A percentile compares a stretch with the other conserved stretches of the same genome.
These are phyloP conservation scores for Liriodendron chinense DNA, from an alignment of 164 flowering plant species.

Conservation along the genomic window DNA sequence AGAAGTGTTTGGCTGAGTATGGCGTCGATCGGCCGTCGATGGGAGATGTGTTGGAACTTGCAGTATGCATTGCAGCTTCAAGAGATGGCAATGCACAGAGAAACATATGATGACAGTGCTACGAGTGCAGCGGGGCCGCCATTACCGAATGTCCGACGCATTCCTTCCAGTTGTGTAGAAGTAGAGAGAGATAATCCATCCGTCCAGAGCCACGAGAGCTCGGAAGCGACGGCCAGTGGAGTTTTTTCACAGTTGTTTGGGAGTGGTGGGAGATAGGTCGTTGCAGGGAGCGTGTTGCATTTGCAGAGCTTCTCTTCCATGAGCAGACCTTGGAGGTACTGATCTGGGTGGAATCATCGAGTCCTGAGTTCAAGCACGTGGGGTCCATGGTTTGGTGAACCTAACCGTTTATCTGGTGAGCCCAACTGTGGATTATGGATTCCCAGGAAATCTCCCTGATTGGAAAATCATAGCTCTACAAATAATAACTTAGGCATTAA, in stretches of 20 bases:
- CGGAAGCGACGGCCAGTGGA: background rate
- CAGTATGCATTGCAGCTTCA: conserved; percentile 7
- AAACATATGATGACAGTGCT: background rate
- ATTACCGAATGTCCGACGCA: background rate
- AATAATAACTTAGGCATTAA: no score
- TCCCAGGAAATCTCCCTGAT: no score
- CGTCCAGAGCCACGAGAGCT: background rate
- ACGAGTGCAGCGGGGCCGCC: background rate
- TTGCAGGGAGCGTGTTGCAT: background rate
- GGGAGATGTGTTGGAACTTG: conserved; percentile 7
- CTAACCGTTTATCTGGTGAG: no score
- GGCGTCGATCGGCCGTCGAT: conserved; percentile 7
- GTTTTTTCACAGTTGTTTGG: conserved; percentile 3
- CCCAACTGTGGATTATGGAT: no score
- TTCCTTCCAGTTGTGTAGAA: background rate
- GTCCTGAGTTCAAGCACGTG: no score
- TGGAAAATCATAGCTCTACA: no score
- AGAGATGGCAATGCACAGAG: conserved; percentile 1
- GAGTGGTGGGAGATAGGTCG: background rate
- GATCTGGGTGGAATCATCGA: background rate
- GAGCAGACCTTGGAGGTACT: background rate
- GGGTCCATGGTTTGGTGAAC: no score
- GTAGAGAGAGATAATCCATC: background rate
- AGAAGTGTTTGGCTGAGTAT: conserved; percentile 6
- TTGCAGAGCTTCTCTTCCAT: background rate